These are phyloP conservation scores for Vaccinium vitisidaea DNA, from an alignment of 148 eudicot species.

Conservation along the genomic window DNA sequence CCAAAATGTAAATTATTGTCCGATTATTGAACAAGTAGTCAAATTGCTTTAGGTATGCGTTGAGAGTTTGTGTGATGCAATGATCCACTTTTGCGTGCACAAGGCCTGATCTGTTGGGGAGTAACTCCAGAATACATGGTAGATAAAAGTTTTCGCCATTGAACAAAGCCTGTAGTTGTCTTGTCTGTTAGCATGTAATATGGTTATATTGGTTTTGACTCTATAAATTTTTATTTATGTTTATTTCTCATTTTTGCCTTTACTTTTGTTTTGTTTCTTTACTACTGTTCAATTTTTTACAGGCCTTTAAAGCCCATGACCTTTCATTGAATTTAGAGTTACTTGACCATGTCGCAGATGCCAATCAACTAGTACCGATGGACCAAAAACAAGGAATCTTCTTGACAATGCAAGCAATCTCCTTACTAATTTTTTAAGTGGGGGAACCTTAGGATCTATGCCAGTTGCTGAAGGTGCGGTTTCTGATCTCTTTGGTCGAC, in stretches of 20 bases:
- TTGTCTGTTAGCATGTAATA: not conserved
- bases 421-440: constrained; percentile 81
- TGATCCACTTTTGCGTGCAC: too few species aligned
- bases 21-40: not conserved
- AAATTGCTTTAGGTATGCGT: not conserved
- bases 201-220: not conserved
- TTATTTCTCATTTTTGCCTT: not conserved
- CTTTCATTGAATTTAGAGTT: not conserved
- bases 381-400: constrained; percentile 61
- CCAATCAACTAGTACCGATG: constrained; percentile 67
- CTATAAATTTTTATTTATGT: not conserved
- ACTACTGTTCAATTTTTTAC: not conserved
- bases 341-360: constrained; percentile 49
- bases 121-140: too few species aligned
- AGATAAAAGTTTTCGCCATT: not conserved
- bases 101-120: too few species aligned
- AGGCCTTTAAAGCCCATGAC: not conserved
- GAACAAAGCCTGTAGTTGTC: not conserved
- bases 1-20: not conserved
- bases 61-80: too few species aligned
- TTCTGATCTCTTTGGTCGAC: constrained; percentile 84
- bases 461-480: constrained; percentile 99
- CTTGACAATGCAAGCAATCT: constrained; percentile 95
- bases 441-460: constrained; percentile 84
- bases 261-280: not conserved